Base-by-base conservation (phyloP, 164 flowering plant species). In the Vitis amurensis region DNA sequence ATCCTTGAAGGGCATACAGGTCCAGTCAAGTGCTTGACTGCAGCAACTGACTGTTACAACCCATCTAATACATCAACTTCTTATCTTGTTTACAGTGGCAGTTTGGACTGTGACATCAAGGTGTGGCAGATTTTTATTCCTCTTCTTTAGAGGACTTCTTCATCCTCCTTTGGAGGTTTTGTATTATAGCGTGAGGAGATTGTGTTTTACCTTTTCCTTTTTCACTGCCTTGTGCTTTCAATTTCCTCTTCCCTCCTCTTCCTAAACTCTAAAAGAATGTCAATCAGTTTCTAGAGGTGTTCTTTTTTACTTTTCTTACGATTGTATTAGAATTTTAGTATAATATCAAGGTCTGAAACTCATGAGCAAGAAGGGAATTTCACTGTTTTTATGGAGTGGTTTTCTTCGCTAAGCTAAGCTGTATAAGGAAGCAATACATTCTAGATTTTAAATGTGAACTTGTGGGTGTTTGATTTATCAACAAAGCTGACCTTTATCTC, bases 21-120 rank as follows among this genome's bases (percentile, higher is more conserved):
- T 2, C 95, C 99, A 3, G 83, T 94, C 31, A 92, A 92, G 87
- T 91, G 95, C 80, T 78, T 94, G 71, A 64, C 90, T 2, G 90
- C 79, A 13, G 73, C 79, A 12, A 6, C 62, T 15, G 84, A 80
- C 66, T n/a, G 16, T 55, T 31, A 63, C 16, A 29, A 56, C 52
- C 11, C 64, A 13, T 70, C 72, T 17, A 53, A 56, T 6, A 6
- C 62, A 23, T 19, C 53, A 55, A 37, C 77, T 44, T 78, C 79
- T 16, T 77, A 66, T 71, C 51, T 76, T 14, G 69, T 91, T 66
- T 91, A 88, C 74, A 93, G 95, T 85, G 95, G 95, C 23, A 79
- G 97, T 70, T 83, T 91, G 77, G 97, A 91, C 74, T 82, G 88
- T 83, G 89, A 89, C 30, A 81, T 93, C 74, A 91, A 81, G 77